Conservation (phyloP, 495 filamentous ascomycete species). For the Penicillium atrosanguineum region DNA sequence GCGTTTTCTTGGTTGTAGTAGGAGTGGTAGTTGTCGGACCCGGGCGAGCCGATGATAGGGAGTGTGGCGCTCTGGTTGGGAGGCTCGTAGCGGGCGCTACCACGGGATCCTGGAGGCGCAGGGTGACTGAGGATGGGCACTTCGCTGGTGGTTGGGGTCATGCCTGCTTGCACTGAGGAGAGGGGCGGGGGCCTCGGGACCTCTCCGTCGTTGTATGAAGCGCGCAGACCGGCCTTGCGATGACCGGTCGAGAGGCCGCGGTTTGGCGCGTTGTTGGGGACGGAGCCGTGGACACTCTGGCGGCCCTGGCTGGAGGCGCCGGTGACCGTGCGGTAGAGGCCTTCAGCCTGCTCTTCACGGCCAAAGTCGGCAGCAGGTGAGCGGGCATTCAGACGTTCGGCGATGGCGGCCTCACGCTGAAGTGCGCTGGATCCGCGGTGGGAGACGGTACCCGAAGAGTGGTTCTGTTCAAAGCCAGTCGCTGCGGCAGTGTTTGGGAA, state of each 20-base stretch:
- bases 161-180: conserved; percentile 20
- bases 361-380: conserved; percentile 37
- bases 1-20: conserved; percentile 11
- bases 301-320: conserved; percentile 24
- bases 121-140: conserved; percentile 25
- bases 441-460: conserved; percentile 26
- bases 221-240: conserved; percentile 32
- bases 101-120: conserved; percentile 23
- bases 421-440: conserved; percentile 31
- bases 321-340: conserved; percentile 30
- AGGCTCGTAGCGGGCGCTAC: conserved; percentile 25
- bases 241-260: conserved; percentile 42
- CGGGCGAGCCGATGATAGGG: conserved; percentile 15
- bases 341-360: conserved; percentile 20
- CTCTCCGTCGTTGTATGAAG: conserved; percentile 15
- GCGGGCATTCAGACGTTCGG: conserved; percentile 44
- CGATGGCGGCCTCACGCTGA: conserved; percentile 40
- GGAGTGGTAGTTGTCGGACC: conserved; percentile 13
- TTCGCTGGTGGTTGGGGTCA: conserved; percentile 24
- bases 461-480: conserved; percentile 35
- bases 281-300: conserved; percentile 21
- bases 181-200: conserved; percentile 10
- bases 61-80: conserved; percentile 4
- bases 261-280: conserved; percentile 20
- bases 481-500: conserved; percentile 26